Percentiles rank a stretch among this genome's conserved stretches.
Evolutionary conservation across 106 monocot species (phyloP).

Genomic region (Allium cepa): DNA sequence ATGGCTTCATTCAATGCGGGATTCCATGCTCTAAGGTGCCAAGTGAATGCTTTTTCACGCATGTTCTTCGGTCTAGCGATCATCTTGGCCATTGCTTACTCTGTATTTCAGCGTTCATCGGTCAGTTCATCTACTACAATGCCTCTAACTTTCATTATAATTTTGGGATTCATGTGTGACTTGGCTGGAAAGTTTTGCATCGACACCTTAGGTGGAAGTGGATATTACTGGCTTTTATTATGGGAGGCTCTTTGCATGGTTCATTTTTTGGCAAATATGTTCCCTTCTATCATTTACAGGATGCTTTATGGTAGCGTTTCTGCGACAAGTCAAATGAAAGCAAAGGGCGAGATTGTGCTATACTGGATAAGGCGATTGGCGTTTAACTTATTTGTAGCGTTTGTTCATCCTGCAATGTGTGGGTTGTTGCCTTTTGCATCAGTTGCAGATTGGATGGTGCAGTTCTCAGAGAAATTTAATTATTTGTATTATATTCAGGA

Average conservation of each 20-base stretch:
- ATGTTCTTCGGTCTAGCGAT: constrained; percentile 69
- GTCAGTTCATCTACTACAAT: constrained; percentile 33
- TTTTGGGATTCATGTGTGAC: constrained; percentile 67
- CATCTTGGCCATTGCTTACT: constrained; percentile 61
- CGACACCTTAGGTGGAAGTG: constrained; percentile 79
- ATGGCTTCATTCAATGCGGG: constrained; percentile 56
- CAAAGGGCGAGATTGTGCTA: constrained; percentile 3
- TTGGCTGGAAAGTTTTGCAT: constrained; percentile 70
- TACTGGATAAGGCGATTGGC: constrained; percentile 45
- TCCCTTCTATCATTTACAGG: constrained; percentile 43
- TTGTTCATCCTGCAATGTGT: constrained; percentile 49
- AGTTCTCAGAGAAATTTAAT: constrained; percentile 24
- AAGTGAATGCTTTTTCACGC: constrained; percentile 38
- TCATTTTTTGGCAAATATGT: constrained; percentile 64
- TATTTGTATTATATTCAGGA: neutral
- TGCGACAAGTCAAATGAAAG: constrained; percentile 4
- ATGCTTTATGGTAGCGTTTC: constrained; percentile 57
- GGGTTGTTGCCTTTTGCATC: constrained; percentile 85
- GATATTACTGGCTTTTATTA: constrained; percentile 62
- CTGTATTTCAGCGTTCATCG: constrained; percentile 55
- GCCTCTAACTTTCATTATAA: constrained; percentile 79
- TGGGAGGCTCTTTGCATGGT: constrained; percentile 76
- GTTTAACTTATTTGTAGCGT: constrained; percentile 38
- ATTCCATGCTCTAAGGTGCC: constrained; percentile 59
- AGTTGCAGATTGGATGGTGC: constrained; percentile 51